Conservation (phyloP, 1,139 yeast genomes). For the Zygosaccharomyces sapae region DNA sequence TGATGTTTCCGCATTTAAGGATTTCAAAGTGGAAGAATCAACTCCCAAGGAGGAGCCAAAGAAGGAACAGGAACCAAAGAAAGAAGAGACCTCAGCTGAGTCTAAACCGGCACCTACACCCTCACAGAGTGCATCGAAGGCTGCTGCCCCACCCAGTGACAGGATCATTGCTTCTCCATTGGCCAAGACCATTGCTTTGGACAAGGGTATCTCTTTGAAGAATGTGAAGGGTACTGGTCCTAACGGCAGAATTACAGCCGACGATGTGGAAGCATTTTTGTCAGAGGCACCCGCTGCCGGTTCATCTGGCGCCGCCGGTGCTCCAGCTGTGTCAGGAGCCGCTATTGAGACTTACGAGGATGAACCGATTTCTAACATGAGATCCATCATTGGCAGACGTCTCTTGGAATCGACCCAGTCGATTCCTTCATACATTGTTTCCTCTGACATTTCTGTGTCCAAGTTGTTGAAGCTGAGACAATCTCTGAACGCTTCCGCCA, state of each 20-base stretch:
- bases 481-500: conserved; percentile 78
- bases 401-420: conserved; percentile 78
- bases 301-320: conserved; percentile 39
- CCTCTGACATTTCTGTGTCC: conserved; percentile 79
- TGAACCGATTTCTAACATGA: conserved; percentile 84
- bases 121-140: conserved; percentile 7
- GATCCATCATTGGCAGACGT: conserved; percentile 90
- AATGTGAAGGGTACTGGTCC: conserved; percentile 91
- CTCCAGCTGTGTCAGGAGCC: conserved; percentile 51
- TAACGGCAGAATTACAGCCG: conserved; percentile 85
- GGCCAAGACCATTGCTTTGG: conserved; percentile 91
- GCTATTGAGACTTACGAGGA: conserved; percentile 61
- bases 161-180: conserved; percentile 93
- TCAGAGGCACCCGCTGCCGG: conserved; percentile 41
- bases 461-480: conserved; percentile 90
- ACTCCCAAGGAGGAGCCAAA: conserved; percentile 41
- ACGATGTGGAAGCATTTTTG: conserved; percentile 74
- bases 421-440: conserved; percentile 89
- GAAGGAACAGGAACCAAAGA: conserved; percentile 31
- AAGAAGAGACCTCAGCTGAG: conserved; percentile 25
- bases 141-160: conserved; percentile 42
- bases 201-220: conserved; percentile 83
- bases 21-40: conserved; percentile 84
- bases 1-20: conserved; percentile 84
- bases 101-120: conserved; percentile 9